Base-by-base conservation (phyloP, 1,284 basidiomycete species). In the Wolfiporia cocos region DNA sequence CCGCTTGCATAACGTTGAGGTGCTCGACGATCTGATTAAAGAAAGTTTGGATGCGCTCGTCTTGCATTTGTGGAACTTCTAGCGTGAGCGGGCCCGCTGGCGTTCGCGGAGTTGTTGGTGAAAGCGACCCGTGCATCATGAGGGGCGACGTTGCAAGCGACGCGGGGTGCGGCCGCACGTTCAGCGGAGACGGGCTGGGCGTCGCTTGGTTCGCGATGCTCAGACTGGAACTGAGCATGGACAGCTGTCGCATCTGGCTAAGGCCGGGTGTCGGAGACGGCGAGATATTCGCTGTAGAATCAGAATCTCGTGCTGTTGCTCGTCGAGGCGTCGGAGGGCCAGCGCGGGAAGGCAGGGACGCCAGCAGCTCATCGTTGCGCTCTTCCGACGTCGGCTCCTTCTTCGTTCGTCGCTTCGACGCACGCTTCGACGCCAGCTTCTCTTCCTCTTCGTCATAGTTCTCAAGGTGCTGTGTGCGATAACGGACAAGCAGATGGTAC, bases 21-120 rank as follows among this genome's bases (percentile, higher is more conserved):
- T 89, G 86, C 32, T 88, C 80, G 5, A 83, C 83, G 38, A 93
- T 81, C 61, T 92, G 86, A 43, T 82, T 71, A 62, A 92, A 86
- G 63, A 91, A 91, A 31, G 74, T 63, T 47, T 88, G 84, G 58
- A 92, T 79, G 33, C 77, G 76, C 35, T 77, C 78, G 52, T 89
- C 84, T 48, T 78, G 71, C 21, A 79, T 62, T 41, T 78, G 71
- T 1, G 81, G 76, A 15, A 59, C 47, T 17, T 56, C 46, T 5
- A 56, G 44, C 5, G 47, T 34, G 7, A 37, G 21, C 5, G 54
- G 44, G 3, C 56, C 52, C 7, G 65, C 59, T n/a, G n/a, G n/a
- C 1, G 68, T 61, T 19, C 73, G 62, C 37, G 47, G 43, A 5
- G 42, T 34, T 5, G 37, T 44, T 6, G 50, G 50, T 11, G 50